Evolutionary conservation across 768 basidiomycete genomes (phyloP), one percentile per base, ranked within the genome.

Genomic region (Pulveroboletus frians): DNA sequence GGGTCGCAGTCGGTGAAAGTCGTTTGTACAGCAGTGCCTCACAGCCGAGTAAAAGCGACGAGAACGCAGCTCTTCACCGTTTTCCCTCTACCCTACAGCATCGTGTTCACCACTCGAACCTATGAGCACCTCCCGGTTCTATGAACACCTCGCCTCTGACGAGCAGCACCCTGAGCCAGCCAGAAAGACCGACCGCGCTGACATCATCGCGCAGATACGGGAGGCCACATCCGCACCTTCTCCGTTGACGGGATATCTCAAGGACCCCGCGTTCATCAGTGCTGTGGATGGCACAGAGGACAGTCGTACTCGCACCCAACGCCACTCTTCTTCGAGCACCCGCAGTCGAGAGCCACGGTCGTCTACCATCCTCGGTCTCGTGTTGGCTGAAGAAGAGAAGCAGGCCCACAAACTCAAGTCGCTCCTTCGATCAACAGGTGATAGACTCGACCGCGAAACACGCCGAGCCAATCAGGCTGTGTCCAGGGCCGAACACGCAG

Each of bases 401-500:
- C 78, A 81, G 55, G 71, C 72, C n/a, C 71, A 72, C 47, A 73
- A 76, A 48, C 71, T 83, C 52, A 83, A 81, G 60, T 69, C 72
- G 26, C 58, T 79, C 21, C 72, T 84, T 20, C 71, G 74, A 45
- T 66, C 64, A 39, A 74, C 81, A 5, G 73, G 73, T 17, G 78
- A 80, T 45, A 72, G 74, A 41, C 69, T 86, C 34, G 78, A 83
- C 57, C 67, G 73, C 40, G 82, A 83, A 68, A 76, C 73, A 46
- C 73, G 74, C 23, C 69, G 78, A 40, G 79, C 76, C n/a, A 76
- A 77, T 39, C 71, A 76, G 32, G 76, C 77, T 0, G 73, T 73
- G 31, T 54, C 68, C 35, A 75, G 80, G 36, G 81, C 78, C 38
- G 74, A 76, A 41, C 70, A 67, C 39, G 75, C 81, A 26, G 81